Evolutionary conservation across 495 filamentous ascomycete species (phyloP), one percentile per base, ranked within the genome.

Genomic region (Hypoxylon fragiforme): DNA sequence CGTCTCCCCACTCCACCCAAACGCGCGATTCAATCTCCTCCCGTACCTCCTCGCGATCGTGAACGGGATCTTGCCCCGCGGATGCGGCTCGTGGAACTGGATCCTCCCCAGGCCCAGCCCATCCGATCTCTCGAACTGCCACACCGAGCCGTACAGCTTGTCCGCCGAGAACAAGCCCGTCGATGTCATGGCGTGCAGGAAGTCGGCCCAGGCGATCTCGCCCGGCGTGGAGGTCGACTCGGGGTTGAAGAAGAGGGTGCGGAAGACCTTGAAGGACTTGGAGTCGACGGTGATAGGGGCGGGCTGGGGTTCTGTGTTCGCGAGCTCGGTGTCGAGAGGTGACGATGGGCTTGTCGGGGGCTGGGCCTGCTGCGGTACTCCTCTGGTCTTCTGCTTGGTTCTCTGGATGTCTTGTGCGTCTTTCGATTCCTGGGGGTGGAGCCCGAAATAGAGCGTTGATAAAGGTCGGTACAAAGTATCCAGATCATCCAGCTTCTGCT

Each of bases 51-150:
- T 58, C 2, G 72, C 75, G 9, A 47, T 54, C 5, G 26, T 16
- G 22, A 69, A 76, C 1, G 70, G 67, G n/a, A 84, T 72, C 65
- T 81, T 83, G 2, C 64, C 62, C 8, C 45, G 58, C 7, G 73
- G 75, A 66, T 80, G 75, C 16, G 80, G 79, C 55, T 83, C 78
- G 50, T 81, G 77, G 35, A 81, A 78, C 37, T 76, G 78, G 32
- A 82, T 79, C n/a, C 70, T 75, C 0, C 74, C 47, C 42, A 70
- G 54, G 0, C 74, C 47, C 42, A 70, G 54, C 6, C 71, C 64
- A 52, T 78, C 73, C 7, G 70, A 51, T 8, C 31, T 64, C 16
- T 47, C 54, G 53, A 82, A 82, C 15, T 78, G 71, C 80, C 80
- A 83, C 3, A 77, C 72, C 4, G 72, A 77, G 1, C 81, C 80